Evolutionary conservation across 2,329 filamentous ascomycete genomes (phyloP), one percentile per base, ranked within the genome.

Genomic region (Fusarium anthophilum): DNA sequence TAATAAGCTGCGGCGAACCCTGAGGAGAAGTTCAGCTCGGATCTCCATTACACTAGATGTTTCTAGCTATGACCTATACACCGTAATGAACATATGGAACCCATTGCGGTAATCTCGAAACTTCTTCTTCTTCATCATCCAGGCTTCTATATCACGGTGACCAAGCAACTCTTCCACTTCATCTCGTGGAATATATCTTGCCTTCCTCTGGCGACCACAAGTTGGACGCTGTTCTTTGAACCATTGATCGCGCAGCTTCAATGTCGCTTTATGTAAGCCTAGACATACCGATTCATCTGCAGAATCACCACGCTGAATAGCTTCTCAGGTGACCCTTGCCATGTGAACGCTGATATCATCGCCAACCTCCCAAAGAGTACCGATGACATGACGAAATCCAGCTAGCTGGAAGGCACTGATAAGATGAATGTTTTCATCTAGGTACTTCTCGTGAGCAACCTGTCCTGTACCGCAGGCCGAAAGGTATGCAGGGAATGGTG

Each of bases 221-320:
- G 22, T 10, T 0, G 3, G 10, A 24, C 3, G 18, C 22, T 24
- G 22, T n/a, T 24, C 22, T 35, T 13, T 9, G 0, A 35, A 20
- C 48, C 30, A 35, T 24, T 18, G 48, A n/a, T 35, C 22, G 5
- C 48, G 22, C 5, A 18, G 22, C 30, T 51, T 22, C 20, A 51
- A 10, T 35, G 48, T 51, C 11, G 30, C 48, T 32, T 32, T 51
- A 13, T 32, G 48, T 18, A 51, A 32, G 22, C 48, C 48, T n/a
- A 8, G 22, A 14, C 22, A 51, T 24, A 35, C 48, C 30, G 48
- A 51, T 17, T 24, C 15, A 35, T 24, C 30, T 18, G 22, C 48
- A 22, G 22, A 35, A 2, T 24, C 48, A 32, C 48, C 30, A 3
- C 48, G 48, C 15, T 20, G 48, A 18, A 51, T 14, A 18, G 8